Conservation (phyloP, 163 green algal genomes). For the Volvox carteri region DNA sequence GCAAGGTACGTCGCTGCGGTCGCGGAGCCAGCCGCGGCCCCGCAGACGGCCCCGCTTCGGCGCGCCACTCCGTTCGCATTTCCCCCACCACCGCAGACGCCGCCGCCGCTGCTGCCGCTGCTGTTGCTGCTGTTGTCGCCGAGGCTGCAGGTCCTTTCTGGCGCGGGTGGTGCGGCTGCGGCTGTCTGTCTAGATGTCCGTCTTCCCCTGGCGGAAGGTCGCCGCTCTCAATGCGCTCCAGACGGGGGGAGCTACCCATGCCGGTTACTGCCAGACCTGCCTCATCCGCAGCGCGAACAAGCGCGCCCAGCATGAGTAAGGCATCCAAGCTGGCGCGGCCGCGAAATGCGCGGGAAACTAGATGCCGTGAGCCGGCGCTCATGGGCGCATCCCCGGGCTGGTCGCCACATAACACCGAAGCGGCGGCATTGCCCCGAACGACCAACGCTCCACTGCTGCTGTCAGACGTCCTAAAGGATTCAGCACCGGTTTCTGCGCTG, state of each 20-base stretch:
- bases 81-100: not conserved
- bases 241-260: not conserved
- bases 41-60: not conserved
- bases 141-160: not conserved
- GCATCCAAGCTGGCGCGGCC: slow-evolving; percentile 36
- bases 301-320: slow-evolving; percentile 20
- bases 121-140: not conserved
- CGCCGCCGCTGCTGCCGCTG: not conserved
- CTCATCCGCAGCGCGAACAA: slow-evolving; percentile 29
- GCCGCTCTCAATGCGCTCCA: slow-evolving; percentile 54
- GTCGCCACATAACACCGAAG: not conserved
- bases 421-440: not conserved
- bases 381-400: too few species aligned
- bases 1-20: not conserved
- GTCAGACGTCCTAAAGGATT: not conserved
- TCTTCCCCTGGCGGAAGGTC: slow-evolving; percentile 2
- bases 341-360: slow-evolving; percentile 20
- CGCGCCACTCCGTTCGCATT: not conserved
- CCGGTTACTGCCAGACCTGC: not conserved
- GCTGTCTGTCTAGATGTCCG: not conserved
- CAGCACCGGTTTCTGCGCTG: not conserved
- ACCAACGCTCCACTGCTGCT: slow-evolving; percentile 1
- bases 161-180: not conserved
- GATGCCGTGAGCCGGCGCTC: not conserved
- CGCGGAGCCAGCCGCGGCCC: not conserved